phyloP scores from a whole-genome alignment of 805 yeast species.

The Grigorovia transvaalensis region DNA sequence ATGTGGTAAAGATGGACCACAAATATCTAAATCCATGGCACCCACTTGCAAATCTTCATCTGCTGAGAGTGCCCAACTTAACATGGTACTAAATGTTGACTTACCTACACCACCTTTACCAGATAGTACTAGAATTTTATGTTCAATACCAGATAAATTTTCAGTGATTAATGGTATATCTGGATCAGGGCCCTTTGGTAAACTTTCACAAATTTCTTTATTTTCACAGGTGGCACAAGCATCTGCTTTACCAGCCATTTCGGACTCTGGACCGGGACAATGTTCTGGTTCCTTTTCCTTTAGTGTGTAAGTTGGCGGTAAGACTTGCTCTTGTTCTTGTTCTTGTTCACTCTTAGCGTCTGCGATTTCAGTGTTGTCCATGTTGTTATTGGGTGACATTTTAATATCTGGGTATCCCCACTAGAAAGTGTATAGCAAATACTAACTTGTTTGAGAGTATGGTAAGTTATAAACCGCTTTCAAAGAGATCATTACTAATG shows the following conservation, averaged over 20 bases:
- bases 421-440: neutral
- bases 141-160: slow-evolving; percentile 54
- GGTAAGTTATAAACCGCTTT: neutral
- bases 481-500: neutral
- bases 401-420: slow-evolving; percentile 3
- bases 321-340: slow-evolving; percentile 9
- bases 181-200: slow-evolving; percentile 92
- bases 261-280: slow-evolving; percentile 97
- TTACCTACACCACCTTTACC: slow-evolving; percentile 97
- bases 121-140: slow-evolving; percentile 72
- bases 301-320: slow-evolving; percentile 25
- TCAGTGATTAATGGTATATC: slow-evolving; percentile 70
- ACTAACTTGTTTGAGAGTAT: neutral
- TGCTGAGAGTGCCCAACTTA: slow-evolving; percentile 93
- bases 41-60: slow-evolving; percentile 79
- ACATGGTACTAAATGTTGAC: slow-evolving; percentile 89
- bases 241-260: slow-evolving; percentile 83
- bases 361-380: neutral
- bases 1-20: slow-evolving; percentile 93
- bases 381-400: neutral
- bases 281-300: slow-evolving; percentile 87
- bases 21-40: slow-evolving; percentile 92
- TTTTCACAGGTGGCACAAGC: slow-evolving; percentile 95
- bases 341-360: slow-evolving; percentile 1
- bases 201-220: slow-evolving; percentile 75